Evolutionary conservation across 305 asterid species (phyloP).

Genomic region (Nicotiana rustica): DNA sequence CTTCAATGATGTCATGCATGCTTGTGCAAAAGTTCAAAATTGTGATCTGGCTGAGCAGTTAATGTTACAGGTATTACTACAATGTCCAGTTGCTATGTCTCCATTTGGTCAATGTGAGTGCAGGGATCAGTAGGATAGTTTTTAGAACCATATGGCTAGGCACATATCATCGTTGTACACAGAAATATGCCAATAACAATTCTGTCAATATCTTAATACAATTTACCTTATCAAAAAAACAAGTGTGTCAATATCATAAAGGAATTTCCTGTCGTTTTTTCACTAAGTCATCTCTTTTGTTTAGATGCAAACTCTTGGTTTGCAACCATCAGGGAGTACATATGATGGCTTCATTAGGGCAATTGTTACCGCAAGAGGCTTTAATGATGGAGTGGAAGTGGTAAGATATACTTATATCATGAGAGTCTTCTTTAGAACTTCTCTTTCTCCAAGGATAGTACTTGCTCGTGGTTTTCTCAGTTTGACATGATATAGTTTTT

Average conservation of each 20-base stretch:
- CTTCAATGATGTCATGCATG: conserved; percentile 67
- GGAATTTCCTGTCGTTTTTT: neutral
- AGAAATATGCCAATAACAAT: neutral
- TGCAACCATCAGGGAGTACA: conserved; percentile 67
- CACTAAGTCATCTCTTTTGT: conserved; percentile 35
- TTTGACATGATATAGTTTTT: conserved; percentile 21
- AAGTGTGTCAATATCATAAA: neutral
- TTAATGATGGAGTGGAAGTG: conserved; percentile 70
- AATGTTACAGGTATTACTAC: conserved; percentile 70
- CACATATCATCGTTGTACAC: neutral
- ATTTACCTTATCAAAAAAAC: too few species aligned
- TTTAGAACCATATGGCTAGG: neutral
- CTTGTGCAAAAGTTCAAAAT: conserved; percentile 65
- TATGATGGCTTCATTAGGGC: conserved; percentile 76
- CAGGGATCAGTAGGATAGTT: neutral
- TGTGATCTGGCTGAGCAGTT: conserved; percentile 66
- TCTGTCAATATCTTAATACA: neutral
- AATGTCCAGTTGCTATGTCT: conserved; percentile 30
- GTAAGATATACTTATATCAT: conserved; percentile 51
- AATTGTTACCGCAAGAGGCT: conserved; percentile 60
- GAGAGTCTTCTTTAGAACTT: neutral
- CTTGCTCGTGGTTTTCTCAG: conserved; percentile 30
- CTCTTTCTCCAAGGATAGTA: neutral
- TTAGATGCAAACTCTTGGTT: conserved; percentile 88
- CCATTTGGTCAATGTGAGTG: conserved; percentile 29